Percentiles rank a stretch among this genome's conserved stretches.
Conservation (phyloP, 805 yeast species). For the Candida mattraensis region DNA sequence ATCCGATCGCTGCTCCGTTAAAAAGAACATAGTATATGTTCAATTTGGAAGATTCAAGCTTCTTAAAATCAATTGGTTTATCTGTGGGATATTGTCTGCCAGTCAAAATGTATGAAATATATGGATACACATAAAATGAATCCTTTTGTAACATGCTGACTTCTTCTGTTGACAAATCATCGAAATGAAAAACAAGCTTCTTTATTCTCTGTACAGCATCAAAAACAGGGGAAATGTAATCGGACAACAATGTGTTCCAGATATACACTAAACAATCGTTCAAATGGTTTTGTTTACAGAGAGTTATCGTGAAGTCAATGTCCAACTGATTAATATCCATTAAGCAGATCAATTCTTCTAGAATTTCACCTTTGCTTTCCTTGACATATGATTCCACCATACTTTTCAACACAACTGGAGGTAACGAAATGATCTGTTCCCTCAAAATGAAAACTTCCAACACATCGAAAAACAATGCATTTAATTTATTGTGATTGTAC, state of each 20-base stretch:
- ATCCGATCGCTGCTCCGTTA: slow-evolving; percentile 49
- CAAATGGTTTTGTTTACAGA: slow-evolving; percentile 57
- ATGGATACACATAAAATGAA: slow-evolving; percentile 48
- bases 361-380: slow-evolving; percentile 40
- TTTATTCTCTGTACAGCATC: slow-evolving; percentile 49
- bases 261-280: slow-evolving; percentile 66
- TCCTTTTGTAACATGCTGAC: slow-evolving; percentile 11
- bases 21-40: slow-evolving; percentile 58
- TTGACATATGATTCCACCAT: slow-evolving; percentile 54
- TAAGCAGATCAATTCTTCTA: slow-evolving; percentile 70
- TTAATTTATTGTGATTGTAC: slow-evolving; percentile 35
- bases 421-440: slow-evolving; percentile 46
- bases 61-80: slow-evolving; percentile 37
- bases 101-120: slow-evolving; percentile 65
- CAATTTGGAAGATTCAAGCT: slow-evolving; percentile 45
- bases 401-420: slow-evolving; percentile 63
- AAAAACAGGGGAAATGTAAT: slow-evolving; percentile 67
- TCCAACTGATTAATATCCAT: slow-evolving; percentile 70
- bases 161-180: slow-evolving; percentile 12
- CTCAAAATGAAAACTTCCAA: slow-evolving; percentile 53
- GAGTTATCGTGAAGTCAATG: slow-evolving; percentile 67
- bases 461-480: slow-evolving; percentile 46
- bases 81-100: slow-evolving; percentile 84
- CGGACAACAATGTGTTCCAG: slow-evolving; percentile 68
- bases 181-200: slow-evolving; percentile 12